Percentiles rank a stretch among this genome's conserved stretches.
phyloP scores from a whole-genome alignment of 495 filamentous ascomycete genomes.

The Lasiosphaeriaceae sp. region DNA sequence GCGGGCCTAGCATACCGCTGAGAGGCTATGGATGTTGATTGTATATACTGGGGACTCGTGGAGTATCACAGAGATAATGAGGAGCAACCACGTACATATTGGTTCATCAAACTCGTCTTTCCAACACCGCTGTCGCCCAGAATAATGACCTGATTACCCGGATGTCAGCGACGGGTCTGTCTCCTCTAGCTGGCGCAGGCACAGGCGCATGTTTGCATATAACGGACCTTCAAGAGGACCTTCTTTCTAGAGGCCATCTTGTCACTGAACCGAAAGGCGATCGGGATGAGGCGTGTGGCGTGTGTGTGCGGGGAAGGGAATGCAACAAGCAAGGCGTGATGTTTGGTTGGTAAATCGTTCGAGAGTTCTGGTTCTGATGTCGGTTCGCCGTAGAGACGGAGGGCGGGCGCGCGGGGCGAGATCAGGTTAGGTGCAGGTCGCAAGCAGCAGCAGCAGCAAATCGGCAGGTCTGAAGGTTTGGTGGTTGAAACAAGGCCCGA shows the following conservation, averaged over 20 bases:
- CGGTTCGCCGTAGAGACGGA: no score
- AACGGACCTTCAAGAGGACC: constrained; percentile 87
- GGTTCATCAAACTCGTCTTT: constrained; percentile 99
- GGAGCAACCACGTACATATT: constrained; percentile 76
- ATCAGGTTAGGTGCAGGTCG: not conserved
- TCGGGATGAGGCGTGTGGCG: not conserved
- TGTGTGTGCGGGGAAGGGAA: constrained; percentile 8
- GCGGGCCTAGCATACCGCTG: no score
- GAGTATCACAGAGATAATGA: not conserved
- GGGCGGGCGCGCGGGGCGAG: not conserved
- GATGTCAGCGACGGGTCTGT: not conserved
- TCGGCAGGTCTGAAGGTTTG: not conserved
- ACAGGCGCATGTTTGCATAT: no score
- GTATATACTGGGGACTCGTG: no score
- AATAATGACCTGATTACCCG: constrained; percentile 76
- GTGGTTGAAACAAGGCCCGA: constrained; percentile 3
- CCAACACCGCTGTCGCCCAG: constrained; percentile 97
- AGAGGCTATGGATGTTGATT: no score
- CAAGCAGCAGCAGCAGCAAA: not conserved
- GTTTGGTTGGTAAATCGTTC: no score
- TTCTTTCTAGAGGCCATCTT: constrained; percentile 92
- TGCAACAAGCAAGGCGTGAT: no score
- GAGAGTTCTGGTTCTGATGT: no score
- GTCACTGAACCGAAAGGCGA: not conserved
- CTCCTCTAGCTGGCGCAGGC: not conserved